A percentile compares a stretch with the other conserved stretches of the same genome.
These are phyloP conservation scores for Scolecobasidium constrictum DNA, from an alignment of 2,329 filamentous ascomycete genomes.

Conservation along the genomic window DNA sequence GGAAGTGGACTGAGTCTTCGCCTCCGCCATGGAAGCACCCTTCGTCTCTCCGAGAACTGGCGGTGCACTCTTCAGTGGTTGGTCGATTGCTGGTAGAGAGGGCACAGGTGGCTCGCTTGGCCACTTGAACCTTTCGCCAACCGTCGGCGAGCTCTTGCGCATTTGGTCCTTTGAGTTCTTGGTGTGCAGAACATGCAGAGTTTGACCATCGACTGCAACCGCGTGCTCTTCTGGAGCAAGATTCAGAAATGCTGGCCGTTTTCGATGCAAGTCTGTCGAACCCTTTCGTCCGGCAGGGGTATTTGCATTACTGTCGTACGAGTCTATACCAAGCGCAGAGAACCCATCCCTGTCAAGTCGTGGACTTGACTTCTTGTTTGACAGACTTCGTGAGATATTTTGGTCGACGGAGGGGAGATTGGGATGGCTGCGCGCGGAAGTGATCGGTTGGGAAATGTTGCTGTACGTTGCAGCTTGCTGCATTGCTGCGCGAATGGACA, in stretches of 20 bases:
- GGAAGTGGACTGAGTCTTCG: background rate
- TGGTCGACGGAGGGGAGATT: background rate
- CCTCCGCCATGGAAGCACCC: too few species aligned
- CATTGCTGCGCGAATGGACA: conserved; percentile 10
- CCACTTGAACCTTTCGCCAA: conserved; percentile 9
- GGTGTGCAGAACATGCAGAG: background rate
- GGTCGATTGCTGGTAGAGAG: too few species aligned
- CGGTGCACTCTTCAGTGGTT: too few species aligned
- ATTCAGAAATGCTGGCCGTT: conserved; percentile 8
- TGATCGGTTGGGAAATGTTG: background rate
- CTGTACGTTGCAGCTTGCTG: conserved; percentile 8
- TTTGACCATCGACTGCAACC: background rate
- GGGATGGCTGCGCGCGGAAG: background rate
- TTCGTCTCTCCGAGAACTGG: too few species aligned
- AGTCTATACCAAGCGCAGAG: background rate
- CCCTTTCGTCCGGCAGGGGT: conserved; percentile 1
- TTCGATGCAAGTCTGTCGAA: background rate
- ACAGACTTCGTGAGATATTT: too few species aligned
- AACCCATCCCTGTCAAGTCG: background rate
- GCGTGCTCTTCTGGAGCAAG: conserved; percentile 4
- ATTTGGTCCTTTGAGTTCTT: conserved; percentile 5
- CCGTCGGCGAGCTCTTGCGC: conserved; percentile 10
- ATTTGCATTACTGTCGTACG: background rate
- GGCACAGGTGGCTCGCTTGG: conserved; percentile 4
- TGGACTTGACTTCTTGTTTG: background rate